phyloP scores from a whole-genome alignment of 345 rosid genomes.

The Triadica sebifera region DNA sequence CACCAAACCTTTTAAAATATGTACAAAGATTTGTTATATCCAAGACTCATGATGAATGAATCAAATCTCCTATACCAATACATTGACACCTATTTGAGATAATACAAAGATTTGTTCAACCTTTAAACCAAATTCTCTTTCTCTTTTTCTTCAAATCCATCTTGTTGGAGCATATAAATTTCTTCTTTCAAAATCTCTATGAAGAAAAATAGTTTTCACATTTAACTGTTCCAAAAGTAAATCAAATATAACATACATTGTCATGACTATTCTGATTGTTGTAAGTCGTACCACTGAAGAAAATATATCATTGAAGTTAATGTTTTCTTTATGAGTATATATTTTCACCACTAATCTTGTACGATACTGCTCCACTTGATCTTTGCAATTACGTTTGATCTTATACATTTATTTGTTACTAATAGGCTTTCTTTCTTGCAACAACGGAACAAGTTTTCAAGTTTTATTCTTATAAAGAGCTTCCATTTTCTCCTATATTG shows the following conservation, averaged over 20 bases:
- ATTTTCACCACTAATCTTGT: no score
- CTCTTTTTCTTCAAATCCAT: not conserved
- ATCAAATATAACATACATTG: not conserved
- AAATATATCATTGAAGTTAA: not conserved
- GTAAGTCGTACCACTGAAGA: no score
- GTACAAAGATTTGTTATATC: not conserved
- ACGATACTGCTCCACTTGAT: no score
- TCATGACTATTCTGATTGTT: no score
- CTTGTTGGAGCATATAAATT: not conserved
- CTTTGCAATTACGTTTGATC: no score
- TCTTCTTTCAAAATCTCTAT: not conserved
- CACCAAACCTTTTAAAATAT: no score
- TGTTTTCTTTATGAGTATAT: not conserved
- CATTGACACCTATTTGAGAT: not conserved
- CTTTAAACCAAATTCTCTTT: not conserved
- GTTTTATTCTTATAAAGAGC: no score
- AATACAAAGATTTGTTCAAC: not conserved
- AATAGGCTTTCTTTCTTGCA: no score
- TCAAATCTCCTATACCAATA: not conserved
- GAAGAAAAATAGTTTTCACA: not conserved
- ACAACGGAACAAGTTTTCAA: no score
- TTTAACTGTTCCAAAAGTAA: not conserved
- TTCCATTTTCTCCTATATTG: no score
- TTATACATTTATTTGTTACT: no score
- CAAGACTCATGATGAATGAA: not conserved